Conservation (phyloP, 73 alveolate species). For the Paramecium tetraurelia region DNA sequence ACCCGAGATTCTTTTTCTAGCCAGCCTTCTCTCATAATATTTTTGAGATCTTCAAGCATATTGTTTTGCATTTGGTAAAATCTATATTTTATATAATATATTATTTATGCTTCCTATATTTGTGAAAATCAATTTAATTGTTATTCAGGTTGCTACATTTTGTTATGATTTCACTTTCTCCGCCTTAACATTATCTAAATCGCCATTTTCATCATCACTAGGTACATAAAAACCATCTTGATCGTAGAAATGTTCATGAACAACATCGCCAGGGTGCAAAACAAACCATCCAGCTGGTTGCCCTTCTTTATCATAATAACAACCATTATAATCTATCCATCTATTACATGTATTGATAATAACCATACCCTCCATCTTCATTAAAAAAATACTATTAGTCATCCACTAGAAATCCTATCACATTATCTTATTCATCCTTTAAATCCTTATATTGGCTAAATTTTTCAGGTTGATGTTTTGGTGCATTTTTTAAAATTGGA, state of each 20-base stretch:
- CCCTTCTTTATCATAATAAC: constrained; percentile 39
- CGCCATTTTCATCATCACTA: neutral
- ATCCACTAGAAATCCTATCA: neutral
- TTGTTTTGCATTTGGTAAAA: neutral
- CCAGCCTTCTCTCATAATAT: constrained; percentile 87
- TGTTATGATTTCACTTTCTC: neutral
- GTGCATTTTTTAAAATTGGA: constrained; percentile 4
- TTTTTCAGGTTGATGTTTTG: neutral
- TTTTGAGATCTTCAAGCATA: constrained; percentile 57
- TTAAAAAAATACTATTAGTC: neutral
- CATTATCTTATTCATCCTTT: constrained; percentile 33
- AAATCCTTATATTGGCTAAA: neutral
- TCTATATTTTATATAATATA: neutral
- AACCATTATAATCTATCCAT: constrained; percentile 36
- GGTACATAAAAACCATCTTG: constrained; percentile 4
- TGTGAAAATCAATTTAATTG: neutral
- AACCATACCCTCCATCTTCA: neutral
- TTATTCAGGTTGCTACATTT: neutral
- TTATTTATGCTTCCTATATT: neutral
- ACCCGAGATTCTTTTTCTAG: constrained; percentile 79
- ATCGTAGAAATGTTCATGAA: constrained; percentile 40
- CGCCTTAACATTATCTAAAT: neutral
- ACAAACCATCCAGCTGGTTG: constrained; percentile 55
- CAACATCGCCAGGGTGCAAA: neutral
- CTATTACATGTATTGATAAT: neutral